These are phyloP conservation scores for Davidsoniella neocaledoniae DNA, from an alignment of 2,329 filamentous ascomycete genomes.

Conservation along the genomic window DNA sequence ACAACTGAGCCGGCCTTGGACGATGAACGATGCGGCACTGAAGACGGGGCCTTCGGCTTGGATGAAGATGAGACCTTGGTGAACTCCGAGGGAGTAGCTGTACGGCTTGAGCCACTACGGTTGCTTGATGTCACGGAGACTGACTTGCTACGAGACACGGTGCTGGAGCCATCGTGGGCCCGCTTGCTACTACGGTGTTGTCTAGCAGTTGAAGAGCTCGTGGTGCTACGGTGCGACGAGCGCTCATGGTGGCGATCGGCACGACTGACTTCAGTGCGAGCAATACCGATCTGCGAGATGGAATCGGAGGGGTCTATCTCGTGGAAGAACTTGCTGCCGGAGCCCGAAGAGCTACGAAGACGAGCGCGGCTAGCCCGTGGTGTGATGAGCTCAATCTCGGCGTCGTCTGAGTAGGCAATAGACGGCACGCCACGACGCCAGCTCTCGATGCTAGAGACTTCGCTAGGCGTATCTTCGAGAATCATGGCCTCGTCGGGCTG, in stretches of 20 bases:
- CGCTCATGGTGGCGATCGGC: constrained; percentile 9
- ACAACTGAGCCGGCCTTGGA: constrained; percentile 3
- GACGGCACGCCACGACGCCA: constrained; percentile 33
- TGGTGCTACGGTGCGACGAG: constrained; percentile 13
- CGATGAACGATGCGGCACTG: neutral
- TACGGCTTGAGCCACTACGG: too few relatives aligned
- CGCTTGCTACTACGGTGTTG: constrained; percentile 17
- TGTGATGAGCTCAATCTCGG: constrained; percentile 40
- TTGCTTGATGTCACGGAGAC: neutral
- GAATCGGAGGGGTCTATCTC: constrained; percentile 22
- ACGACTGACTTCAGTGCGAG: constrained; percentile 7
- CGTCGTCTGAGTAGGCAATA: constrained; percentile 31
- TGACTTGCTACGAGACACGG: constrained; percentile 8
- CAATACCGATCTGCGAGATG: constrained; percentile 13
- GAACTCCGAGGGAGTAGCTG: neutral
- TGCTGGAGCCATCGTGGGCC: constrained; percentile 14
- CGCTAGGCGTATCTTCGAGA: constrained; percentile 27
- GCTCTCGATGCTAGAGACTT: constrained; percentile 39
- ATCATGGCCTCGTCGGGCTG: constrained; percentile 34
- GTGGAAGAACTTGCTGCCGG: constrained; percentile 23
- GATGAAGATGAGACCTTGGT: constrained; percentile 1
- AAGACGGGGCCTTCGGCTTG: constrained; percentile 2
- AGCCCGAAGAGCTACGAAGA: constrained; percentile 18
- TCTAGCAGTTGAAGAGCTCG: constrained; percentile 1
- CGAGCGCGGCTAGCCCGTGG: constrained; percentile 34